phyloP scores from a whole-genome alignment of 108 stramenopile genomes.

The Discostella stelligeroides region DNA sequence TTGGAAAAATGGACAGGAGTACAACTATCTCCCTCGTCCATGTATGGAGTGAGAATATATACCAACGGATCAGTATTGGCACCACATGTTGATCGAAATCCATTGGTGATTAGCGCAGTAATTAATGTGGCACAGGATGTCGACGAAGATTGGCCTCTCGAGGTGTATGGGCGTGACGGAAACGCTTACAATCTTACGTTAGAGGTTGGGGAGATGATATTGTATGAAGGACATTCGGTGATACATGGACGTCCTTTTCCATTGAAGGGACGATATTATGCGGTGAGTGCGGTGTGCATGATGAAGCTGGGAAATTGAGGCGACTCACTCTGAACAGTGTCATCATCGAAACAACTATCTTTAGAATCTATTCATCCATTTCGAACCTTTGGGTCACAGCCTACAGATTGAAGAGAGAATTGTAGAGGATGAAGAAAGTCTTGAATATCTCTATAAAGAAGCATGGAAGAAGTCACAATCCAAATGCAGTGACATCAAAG shows the following conservation, averaged over 20 bases:
- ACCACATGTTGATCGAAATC: conserved; percentile 91
- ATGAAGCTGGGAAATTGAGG: not conserved
- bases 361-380: conserved; percentile 91
- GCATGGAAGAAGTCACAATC: conserved; percentile 37
- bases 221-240: conserved; percentile 91
- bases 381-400: conserved; percentile 74
- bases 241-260: conserved; percentile 94
- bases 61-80: conserved; percentile 70
- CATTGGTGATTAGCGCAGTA: conserved; percentile 90
- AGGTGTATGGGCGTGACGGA: conserved; percentile 91
- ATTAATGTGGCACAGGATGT: conserved; percentile 87
- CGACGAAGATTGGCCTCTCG: conserved; percentile 89
- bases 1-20: conserved; percentile 84
- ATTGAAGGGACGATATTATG: conserved; percentile 71
- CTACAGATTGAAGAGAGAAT: conserved; percentile 16
- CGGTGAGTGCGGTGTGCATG: conserved; percentile 15
- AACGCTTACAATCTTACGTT: conserved; percentile 87
- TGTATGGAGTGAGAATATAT: conserved; percentile 94
- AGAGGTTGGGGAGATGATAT: conserved; percentile 89
- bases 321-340: not conserved
- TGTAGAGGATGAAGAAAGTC: conserved; percentile 13
- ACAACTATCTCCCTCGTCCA: conserved; percentile 73
- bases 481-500: conserved; percentile 16
- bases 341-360: conserved; percentile 17
- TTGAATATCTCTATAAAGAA: conserved; percentile 26